These are phyloP conservation scores for Fagopyrum tataricum DNA, from an alignment of 148 eudicot species.

Conservation along the genomic window DNA sequence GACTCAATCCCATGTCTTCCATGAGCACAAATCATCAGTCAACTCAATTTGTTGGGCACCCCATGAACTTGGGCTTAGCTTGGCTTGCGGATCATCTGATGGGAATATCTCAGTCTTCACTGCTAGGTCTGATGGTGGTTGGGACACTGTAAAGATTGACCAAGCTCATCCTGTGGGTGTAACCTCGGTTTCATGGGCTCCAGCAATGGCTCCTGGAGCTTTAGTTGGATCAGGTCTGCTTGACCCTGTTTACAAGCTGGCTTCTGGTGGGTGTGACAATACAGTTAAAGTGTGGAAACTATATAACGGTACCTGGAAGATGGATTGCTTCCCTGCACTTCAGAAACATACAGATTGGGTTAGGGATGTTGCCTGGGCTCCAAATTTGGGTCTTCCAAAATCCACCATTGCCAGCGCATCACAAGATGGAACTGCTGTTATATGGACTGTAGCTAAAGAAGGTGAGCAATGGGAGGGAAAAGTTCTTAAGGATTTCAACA, in stretches of 20 bases:
- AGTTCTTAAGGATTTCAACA: slow-evolving; percentile 68
- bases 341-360: slow-evolving; percentile 80
- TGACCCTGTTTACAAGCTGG: slow-evolving; percentile 66
- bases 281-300: slow-evolving; percentile 82
- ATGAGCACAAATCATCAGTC: slow-evolving; percentile 32
- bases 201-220: slow-evolving; percentile 70
- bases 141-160: slow-evolving; percentile 72
- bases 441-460: slow-evolving; percentile 80
- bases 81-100: slow-evolving; percentile 33
- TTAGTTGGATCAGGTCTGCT: slow-evolving; percentile 55
- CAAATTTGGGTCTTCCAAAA: slow-evolving; percentile 80
- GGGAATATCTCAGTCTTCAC: slow-evolving; percentile 36
- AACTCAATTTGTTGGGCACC: slow-evolving; percentile 43
- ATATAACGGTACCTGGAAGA: slow-evolving; percentile 62
- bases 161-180: slow-evolving; percentile 95
- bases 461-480: slow-evolving; percentile 86
- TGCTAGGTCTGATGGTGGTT: slow-evolving; percentile 28
- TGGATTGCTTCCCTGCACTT: slow-evolving; percentile 85
- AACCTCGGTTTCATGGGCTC: slow-evolving; percentile 88
- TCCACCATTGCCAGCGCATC: slow-evolving; percentile 87
- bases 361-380: slow-evolving; percentile 91
- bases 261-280: slow-evolving; percentile 83
- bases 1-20: slow-evolving; percentile 28
- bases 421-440: slow-evolving; percentile 78
- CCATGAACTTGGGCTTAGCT: slow-evolving; percentile 35